A percentile compares a stretch with the other conserved stretches of the same genome.
Conservation (phyloP, 2,329 filamentous ascomycete species). For the Saccharata proteae region DNA sequence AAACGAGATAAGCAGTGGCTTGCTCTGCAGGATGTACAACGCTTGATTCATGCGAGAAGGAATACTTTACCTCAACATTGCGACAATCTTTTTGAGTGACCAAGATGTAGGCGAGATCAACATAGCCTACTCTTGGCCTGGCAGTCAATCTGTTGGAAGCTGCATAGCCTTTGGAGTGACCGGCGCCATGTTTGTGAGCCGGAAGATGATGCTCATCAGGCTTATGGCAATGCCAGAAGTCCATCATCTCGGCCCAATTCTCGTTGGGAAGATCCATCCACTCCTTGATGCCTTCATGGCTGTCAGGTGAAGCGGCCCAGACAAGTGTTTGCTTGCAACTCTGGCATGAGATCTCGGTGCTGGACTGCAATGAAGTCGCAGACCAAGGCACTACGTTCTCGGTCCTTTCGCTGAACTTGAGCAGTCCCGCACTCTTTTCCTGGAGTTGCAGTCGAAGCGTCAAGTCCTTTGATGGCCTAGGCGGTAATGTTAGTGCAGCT, state of each 20-base stretch:
- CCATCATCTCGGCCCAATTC: constrained; percentile 99
- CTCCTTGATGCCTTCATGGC: constrained; percentile 19
- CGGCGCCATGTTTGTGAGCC: constrained; percentile 26
- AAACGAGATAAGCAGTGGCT: constrained; percentile 10
- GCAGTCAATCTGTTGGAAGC: constrained; percentile 63
- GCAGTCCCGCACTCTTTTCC: constrained; percentile 16
- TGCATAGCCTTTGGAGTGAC: constrained; percentile 59
- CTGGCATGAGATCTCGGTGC: constrained; percentile 16
- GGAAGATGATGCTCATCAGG: constrained; percentile 53
- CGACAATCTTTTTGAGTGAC: constrained; percentile 55
- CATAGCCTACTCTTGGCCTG: constrained; percentile 55
- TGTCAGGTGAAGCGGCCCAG: constrained; percentile 6
- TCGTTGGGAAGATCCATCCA: constrained; percentile 96
- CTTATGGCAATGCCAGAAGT: constrained; percentile 99
- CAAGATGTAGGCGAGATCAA: constrained; percentile 70
- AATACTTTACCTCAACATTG: constrained; percentile 32
- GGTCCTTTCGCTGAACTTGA: constrained; percentile 16
- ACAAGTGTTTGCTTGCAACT: constrained; percentile 16
- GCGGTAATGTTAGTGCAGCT: constrained; percentile 39
- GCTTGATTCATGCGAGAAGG: too few relatives aligned
- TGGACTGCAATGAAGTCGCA: constrained; percentile 20
- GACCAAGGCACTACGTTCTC: constrained; percentile 32
- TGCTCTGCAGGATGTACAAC: too few relatives aligned
- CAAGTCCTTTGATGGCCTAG: constrained; percentile 35
- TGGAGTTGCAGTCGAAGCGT: constrained; percentile 43